phyloP scores from a whole-genome alignment of 257 asterid genomes.

The Buddleja alternifolia region DNA sequence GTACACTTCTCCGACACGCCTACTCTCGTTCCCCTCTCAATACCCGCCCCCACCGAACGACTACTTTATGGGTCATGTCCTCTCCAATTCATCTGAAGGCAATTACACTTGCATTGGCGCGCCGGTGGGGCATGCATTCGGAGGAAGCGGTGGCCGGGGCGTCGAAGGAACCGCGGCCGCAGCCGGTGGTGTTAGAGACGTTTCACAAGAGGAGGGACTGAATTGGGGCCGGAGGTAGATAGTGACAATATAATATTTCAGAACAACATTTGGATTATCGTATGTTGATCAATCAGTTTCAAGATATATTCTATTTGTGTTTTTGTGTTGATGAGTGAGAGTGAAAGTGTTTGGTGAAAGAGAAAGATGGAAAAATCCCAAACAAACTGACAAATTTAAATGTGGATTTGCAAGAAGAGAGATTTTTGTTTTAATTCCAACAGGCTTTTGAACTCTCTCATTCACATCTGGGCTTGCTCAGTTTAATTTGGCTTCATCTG shows the following conservation, averaged over 20 bases:
- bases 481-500: constrained; percentile 24
- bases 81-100: constrained; percentile 38
- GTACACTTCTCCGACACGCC: constrained; percentile 59
- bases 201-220: constrained; percentile 45
- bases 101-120: constrained; percentile 87
- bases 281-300: constrained; percentile 53
- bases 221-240: constrained; percentile 56
- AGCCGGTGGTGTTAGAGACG: constrained; percentile 35
- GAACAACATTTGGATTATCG: constrained; percentile 29
- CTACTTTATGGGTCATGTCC: constrained; percentile 67
- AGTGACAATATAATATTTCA: constrained; percentile 33
- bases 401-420: constrained; percentile 35
- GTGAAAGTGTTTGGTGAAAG: constrained; percentile 42
- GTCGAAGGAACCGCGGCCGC: constrained; percentile 33
- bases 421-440: constrained; percentile 40
- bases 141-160: constrained; percentile 21
- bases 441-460: constrained; percentile 42
- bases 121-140: constrained; percentile 60
- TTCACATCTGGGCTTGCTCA: constrained; percentile 38
- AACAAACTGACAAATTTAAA: constrained; percentile 56
- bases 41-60: constrained; percentile 46
- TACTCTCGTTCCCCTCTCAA: constrained; percentile 56
- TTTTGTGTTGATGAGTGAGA: constrained; percentile 35
- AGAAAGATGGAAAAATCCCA: constrained; percentile 31
- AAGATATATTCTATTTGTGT: constrained; percentile 33